phyloP scores from a whole-genome alignment of 129 eudicot species.

The Ambrosia artemisiifolia region DNA sequence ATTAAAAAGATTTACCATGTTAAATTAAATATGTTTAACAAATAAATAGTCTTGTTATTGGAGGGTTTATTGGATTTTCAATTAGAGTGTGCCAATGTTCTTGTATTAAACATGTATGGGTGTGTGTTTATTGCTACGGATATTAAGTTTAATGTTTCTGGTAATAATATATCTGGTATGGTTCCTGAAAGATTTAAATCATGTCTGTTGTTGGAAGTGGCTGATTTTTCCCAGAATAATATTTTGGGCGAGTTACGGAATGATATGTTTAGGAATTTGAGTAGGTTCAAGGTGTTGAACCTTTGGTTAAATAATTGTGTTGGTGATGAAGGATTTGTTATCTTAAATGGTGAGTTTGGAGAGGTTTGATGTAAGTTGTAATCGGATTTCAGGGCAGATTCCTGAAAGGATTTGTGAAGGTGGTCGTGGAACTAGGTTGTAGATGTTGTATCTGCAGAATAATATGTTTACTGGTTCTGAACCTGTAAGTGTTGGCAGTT shows the following conservation, averaged over 20 bases:
- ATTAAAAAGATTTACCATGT: too few relatives aligned
- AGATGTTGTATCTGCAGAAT: too few relatives aligned
- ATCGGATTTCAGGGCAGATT: too few relatives aligned
- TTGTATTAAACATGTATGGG: too few relatives aligned
- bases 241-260: conserved; percentile 70
- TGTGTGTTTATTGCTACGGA: conserved; percentile 46
- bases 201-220: conserved; percentile 36
- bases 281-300: conserved; percentile 43
- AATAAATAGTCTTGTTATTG: too few relatives aligned
- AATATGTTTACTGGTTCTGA: conserved; percentile 30
- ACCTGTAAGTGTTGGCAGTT: conserved; percentile 15
- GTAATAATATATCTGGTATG: conserved; percentile 52
- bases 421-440: too few relatives aligned
- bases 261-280: conserved; percentile 39
- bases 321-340: conserved; percentile 33
- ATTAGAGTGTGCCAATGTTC: too few relatives aligned
- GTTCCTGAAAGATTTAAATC: conserved; percentile 55
- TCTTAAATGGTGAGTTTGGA: conserved; percentile 36
- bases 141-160: conserved; percentile 52
- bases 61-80: too few relatives aligned
- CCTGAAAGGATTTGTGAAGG: too few relatives aligned
- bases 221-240: conserved; percentile 32
- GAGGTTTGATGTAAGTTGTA: conserved; percentile 56
- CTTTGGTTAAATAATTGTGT: conserved; percentile 39
- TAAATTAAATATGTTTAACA: too few relatives aligned